Base-by-base conservation (phyloP, 768 basidiomycete species). In the Collybia sordida region DNA sequence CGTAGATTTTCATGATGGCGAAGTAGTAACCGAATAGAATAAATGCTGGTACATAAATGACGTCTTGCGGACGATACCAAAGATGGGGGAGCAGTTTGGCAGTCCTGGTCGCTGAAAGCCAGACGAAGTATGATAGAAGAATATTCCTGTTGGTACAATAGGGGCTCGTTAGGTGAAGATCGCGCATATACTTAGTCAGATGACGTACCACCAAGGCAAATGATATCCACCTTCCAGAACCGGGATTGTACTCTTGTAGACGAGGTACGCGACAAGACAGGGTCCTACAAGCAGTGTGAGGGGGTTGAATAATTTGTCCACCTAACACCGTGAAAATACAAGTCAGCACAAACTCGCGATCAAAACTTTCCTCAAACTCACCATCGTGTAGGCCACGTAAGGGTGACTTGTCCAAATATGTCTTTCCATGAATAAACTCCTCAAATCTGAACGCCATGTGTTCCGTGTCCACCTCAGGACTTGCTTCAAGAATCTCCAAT, bases 401-500 rank as follows among this genome's bases (percentile, higher is more conserved):
- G 93, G 93, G 73, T 94, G 90, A 37, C 82, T 64, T 2, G 88
- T 90, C 92, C 93, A 95, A 43, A 96, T 77, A 64, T 91, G 70
- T 47, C 93, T 69, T 63, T 96, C 93, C 74, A 81, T 94, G 66
- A 95, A 96, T 49, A 96, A 73, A 59, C 87, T 89, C 46, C 94
- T 77, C 56, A 95, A 62, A 76, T 96, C 93, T 1, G 87, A 90
- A 45, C 93, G 74, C 93, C 94, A 96, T 2, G 93, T 96, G 72
- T 96, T 96, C 54, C 93, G 72, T 14, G 93, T 96, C 93, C 93
- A 95, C 54, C 93, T 74, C 46, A 96, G 69, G 11, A 95, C 93
- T 65, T 96, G 94, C 72, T 94, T 93, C 68, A 95, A 71, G 73
- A 96, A 96, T 45, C 90, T 79, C 93, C 93, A 96, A 70, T 96